phyloP scores from a whole-genome alignment of 495 filamentous ascomycete genomes.

The Chaetomium tenue region DNA sequence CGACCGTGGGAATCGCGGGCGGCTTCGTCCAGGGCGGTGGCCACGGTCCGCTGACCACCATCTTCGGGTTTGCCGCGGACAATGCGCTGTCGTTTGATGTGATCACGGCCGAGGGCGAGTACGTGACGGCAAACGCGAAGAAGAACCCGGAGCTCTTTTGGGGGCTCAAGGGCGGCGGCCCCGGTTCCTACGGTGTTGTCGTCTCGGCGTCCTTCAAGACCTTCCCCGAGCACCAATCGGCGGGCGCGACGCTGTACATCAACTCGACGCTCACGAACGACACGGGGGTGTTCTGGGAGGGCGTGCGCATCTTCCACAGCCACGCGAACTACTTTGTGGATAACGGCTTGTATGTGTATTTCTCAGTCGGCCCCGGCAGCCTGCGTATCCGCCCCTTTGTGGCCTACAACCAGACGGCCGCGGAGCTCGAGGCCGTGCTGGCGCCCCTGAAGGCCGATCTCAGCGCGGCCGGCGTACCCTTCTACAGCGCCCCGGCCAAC shows the following conservation, averaged over 20 bases:
- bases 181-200: slow-evolving; percentile 56
- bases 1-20: slow-evolving; percentile 50
- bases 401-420: too few species aligned
- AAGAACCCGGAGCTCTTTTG: slow-evolving; percentile 58
- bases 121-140: slow-evolving; percentile 48
- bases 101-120: slow-evolving; percentile 52
- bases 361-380: too few species aligned
- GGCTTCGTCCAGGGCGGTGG: slow-evolving; percentile 64
- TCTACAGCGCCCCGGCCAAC: background rate
- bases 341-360: slow-evolving; percentile 39
- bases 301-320: slow-evolving; percentile 46
- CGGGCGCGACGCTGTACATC: slow-evolving; percentile 35
- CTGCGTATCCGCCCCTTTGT: too few species aligned
- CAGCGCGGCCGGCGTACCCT: too few species aligned
- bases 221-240: slow-evolving; percentile 36
- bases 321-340: slow-evolving; percentile 44
- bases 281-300: slow-evolving; percentile 45
- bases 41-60: slow-evolving; percentile 43
- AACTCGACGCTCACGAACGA: slow-evolving; percentile 35
- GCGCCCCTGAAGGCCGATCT: too few species aligned
- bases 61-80: slow-evolving; percentile 45
- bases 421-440: too few species aligned
- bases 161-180: slow-evolving; percentile 56
- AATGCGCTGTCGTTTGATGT: slow-evolving; percentile 55
- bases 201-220: slow-evolving; percentile 51